Evolutionary conservation across 1,284 basidiomycete genomes (phyloP).

Genomic region (Heterobasidion annosum): DNA sequence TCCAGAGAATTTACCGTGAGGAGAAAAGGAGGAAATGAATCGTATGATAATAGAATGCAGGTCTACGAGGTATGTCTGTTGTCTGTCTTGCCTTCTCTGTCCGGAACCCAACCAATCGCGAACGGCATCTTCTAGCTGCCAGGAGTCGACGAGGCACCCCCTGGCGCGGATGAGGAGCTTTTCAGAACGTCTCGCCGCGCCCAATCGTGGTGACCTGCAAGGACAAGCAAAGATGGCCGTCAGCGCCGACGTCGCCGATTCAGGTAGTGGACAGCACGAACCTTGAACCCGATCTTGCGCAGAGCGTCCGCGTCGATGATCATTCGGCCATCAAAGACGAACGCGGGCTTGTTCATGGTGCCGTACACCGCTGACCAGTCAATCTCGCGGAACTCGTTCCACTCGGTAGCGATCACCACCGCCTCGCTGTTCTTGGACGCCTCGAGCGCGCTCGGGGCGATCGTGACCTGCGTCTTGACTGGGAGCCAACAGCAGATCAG

Average conservation of each 20-base stretch:
- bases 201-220: conserved; percentile 35
- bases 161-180: background rate
- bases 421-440: conserved; percentile 89
- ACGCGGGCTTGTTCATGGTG: conserved; percentile 93
- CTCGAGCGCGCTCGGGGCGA: conserved; percentile 71
- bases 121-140: too few relatives aligned
- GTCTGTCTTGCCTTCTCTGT: too few relatives aligned
- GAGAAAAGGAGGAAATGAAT: background rate
- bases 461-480: conserved; percentile 86
- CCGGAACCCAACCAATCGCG: too few relatives aligned
- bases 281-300: conserved; percentile 88
- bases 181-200: conserved; percentile 18
- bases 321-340: conserved; percentile 89
- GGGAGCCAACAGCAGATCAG: conserved; percentile 1
- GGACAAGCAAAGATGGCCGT: conserved; percentile 1
- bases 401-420: conserved; percentile 89
- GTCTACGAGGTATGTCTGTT: background rate
- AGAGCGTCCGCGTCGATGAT: conserved; percentile 79
- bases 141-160: too few relatives aligned
- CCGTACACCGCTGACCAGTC: conserved; percentile 85
- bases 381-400: conserved; percentile 92
- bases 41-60: background rate
- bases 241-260: background rate
- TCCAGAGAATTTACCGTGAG: too few relatives aligned
- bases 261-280: conserved; percentile 25